Percentiles rank a stretch among this genome's conserved stretches.
Evolutionary conservation across 2,329 filamentous ascomycete species (phyloP).

Genomic region (Ophiostoma tasmaniense): DNA sequence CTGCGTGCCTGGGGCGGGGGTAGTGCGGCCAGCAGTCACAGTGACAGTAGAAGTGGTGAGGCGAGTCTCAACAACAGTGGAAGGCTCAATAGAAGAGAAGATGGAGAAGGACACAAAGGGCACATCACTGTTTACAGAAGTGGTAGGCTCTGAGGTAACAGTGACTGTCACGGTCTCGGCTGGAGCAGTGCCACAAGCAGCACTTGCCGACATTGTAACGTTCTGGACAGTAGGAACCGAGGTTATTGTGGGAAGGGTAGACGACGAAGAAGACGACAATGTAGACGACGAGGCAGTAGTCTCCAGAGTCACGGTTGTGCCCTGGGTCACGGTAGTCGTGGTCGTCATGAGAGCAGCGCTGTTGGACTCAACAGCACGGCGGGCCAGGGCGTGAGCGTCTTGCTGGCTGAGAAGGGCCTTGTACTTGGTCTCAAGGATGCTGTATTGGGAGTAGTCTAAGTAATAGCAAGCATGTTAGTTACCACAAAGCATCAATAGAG

Average conservation of each 20-base stretch:
- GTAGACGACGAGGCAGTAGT: slow-evolving; percentile 11
- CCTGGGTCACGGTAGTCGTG: slow-evolving; percentile 20
- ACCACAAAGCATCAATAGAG: background rate
- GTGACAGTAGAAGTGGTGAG: background rate
- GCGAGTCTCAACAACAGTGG: background rate
- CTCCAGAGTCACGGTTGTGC: slow-evolving; percentile 17
- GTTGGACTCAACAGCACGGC: slow-evolving; percentile 6
- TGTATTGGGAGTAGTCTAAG: slow-evolving; percentile 19
- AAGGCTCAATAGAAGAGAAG: background rate
- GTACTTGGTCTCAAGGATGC: slow-evolving; percentile 17
- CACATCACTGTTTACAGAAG: background rate
- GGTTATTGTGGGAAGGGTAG: background rate
- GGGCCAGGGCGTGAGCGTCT: slow-evolving; percentile 11
- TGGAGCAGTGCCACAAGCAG: slow-evolving; percentile 1
- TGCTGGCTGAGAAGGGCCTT: slow-evolving; percentile 14
- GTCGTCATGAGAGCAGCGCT: slow-evolving; percentile 26
- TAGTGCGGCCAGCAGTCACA: background rate
- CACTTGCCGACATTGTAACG: background rate
- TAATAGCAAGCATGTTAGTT: background rate
- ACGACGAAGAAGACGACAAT: background rate
- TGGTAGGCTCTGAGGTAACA: background rate
- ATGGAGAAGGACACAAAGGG: slow-evolving; percentile 6
- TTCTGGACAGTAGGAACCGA: background rate
- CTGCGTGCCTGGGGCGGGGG: background rate
- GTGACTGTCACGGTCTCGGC: slow-evolving; percentile 7